Conservation (phyloP, 768 basidiomycete species). For the Pholiota molesta region DNA sequence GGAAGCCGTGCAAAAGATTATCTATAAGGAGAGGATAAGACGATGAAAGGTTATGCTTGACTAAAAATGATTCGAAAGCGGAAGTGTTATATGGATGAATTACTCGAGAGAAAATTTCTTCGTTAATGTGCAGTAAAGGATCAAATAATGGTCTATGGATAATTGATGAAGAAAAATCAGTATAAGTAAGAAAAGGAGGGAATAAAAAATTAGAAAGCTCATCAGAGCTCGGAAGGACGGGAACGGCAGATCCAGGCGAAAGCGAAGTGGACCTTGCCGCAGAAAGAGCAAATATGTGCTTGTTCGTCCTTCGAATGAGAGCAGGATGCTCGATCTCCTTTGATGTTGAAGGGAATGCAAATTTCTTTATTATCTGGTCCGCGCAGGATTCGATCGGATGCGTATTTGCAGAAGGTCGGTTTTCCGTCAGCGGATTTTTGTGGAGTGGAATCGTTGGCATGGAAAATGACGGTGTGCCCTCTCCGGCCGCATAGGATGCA, state of each 20-base stretch:
- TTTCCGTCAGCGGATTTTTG: neutral
- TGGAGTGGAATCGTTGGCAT: neutral
- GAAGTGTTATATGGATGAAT: constrained; percentile 32
- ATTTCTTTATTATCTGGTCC: neutral
- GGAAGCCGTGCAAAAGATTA: constrained; percentile 36
- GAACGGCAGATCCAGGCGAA: constrained; percentile 28
- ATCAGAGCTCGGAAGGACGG: neutral
- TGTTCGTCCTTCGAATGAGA: neutral
- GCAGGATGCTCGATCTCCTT: neutral
- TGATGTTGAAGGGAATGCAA: neutral
- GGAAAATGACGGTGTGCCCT: too few species aligned
- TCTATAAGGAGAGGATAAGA: constrained; percentile 31
- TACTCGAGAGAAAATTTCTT: constrained; percentile 26
- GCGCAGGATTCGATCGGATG: neutral
- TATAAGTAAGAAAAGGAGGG: constrained; percentile 17
- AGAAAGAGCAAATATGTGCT: constrained; percentile 34
- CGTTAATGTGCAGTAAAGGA: constrained; percentile 1
- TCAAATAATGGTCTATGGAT: constrained; percentile 16
- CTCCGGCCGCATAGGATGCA: neutral
- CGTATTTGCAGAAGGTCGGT: neutral
- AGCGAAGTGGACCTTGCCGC: constrained; percentile 28
- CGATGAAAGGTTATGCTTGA: constrained; percentile 21
- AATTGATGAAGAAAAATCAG: constrained; percentile 22
- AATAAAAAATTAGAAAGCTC: neutral
- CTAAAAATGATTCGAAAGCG: constrained; percentile 29